Conservation (phyloP, 352 stramenopile species). For the Globisporangium radiosum region DNA sequence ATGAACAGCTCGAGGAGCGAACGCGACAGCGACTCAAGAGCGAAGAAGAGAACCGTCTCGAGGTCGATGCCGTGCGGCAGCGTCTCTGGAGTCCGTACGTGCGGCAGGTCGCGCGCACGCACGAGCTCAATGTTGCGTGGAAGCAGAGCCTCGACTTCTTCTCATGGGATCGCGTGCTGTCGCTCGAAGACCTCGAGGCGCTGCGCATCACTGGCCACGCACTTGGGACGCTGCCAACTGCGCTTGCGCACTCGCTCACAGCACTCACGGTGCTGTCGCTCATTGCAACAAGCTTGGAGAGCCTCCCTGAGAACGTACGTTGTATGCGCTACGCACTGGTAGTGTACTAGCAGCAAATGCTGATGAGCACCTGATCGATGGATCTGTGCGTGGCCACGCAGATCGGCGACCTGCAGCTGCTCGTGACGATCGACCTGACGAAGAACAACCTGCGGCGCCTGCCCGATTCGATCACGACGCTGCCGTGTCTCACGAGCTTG, state of each 20-base stretch:
- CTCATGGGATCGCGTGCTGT: constrained; percentile 36
- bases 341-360: no score
- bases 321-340: not conserved
- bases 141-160: constrained; percentile 51
- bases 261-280: constrained; percentile 41
- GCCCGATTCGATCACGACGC: constrained; percentile 37
- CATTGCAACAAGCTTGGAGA: constrained; percentile 38
- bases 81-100: constrained; percentile 46
- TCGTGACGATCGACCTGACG: constrained; percentile 52
- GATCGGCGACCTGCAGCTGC: constrained; percentile 25
- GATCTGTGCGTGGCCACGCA: constrained; percentile 1
- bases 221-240: constrained; percentile 24
- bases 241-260: constrained; percentile 21
- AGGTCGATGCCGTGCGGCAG: constrained; percentile 25
- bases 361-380: no score
- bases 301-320: constrained; percentile 40
- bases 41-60: constrained; percentile 18
- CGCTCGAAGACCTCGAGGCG: constrained; percentile 33
- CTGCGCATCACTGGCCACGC: constrained; percentile 46
- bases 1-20: constrained; percentile 35
- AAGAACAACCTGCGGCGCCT: constrained; percentile 46
- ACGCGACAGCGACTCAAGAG: constrained; percentile 33
- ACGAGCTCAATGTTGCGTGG: constrained; percentile 68
- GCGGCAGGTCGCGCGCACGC: constrained; percentile 22
- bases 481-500: constrained; percentile 24